Base-by-base conservation (phyloP, 331 rosid genomes). In the Quercus lobata region DNA sequence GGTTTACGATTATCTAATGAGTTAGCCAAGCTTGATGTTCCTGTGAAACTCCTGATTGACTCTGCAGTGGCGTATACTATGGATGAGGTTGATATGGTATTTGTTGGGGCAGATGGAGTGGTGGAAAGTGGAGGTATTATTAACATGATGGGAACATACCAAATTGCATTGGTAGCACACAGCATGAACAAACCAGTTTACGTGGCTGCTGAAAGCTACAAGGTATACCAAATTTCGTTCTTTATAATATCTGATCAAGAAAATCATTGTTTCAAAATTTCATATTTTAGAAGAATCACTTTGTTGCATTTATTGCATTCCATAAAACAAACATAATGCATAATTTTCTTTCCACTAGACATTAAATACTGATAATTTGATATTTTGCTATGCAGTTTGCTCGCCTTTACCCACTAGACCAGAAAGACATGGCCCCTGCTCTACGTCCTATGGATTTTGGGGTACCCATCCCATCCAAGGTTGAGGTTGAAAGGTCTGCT, bases 41-140 rank as follows among this genome's bases (percentile, higher is more conserved):
- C 97, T 30, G 99, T 93, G 77, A 93, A 93, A 86, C 93, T 95
- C 77, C 94, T 95, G 63, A 95, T 95, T 79, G 99, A 95, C 83
- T 93, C 99, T 66, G 99, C 99, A 17, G 97, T 84, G 72, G 97
- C 99, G 1, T 95, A 93, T 86, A 76, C 90, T 24, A 93, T 95
- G 97, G 99, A 95, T 75, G 99, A 93, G 88, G 97, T 93, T 62
- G 97, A 95, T 90, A 95, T 95, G 99, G 92, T 95, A 19, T 84
- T 95, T 44, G 96, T 93, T 7, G 99, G 99, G 83, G 99, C 99
- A 0, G 99, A 95, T 73, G 99, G 93, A 76, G 99, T 93, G 62
- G 99, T 95, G 77, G 99, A 95, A 83, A 95, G 97, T 79, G 99
- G 99, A 29, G 99, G 99, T 61, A 93, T 95, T 69, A 93, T 95